phyloP scores from a whole-genome alignment of 1,284 basidiomycete species.

The Cutaneotrichosporon mucoides region DNA sequence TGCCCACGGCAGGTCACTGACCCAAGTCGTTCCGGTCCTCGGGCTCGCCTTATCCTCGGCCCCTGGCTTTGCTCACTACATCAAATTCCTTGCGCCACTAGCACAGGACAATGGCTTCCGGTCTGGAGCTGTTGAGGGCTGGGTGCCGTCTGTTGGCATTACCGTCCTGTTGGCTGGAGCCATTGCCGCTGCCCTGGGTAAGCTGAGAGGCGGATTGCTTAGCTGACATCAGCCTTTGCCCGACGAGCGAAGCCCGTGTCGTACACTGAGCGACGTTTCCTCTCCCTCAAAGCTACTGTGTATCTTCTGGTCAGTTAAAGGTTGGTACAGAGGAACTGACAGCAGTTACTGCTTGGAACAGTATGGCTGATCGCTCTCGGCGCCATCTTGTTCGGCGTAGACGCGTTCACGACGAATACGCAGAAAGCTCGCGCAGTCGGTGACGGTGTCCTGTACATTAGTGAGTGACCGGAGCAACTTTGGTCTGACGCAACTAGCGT shows the following conservation, averaged over 20 bases:
- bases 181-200: too few relatives aligned
- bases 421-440: constrained; percentile 56
- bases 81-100: constrained; percentile 61
- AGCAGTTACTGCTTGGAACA: constrained; percentile 52
- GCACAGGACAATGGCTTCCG: constrained; percentile 54
- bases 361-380: constrained; percentile 65
- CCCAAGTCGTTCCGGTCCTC: constrained; percentile 61
- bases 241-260: constrained; percentile 60
- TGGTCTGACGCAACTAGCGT: constrained; percentile 23
- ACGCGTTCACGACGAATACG: constrained; percentile 54
- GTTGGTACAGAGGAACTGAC: too few relatives aligned
- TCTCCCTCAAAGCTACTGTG: constrained; percentile 64
- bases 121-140: constrained; percentile 61
- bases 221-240: constrained; percentile 20
- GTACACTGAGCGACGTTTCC: constrained; percentile 58
- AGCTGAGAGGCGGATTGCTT: too few relatives aligned
- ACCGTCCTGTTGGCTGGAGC: constrained; percentile 52
- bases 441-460: constrained; percentile 67
- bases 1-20: constrained; percentile 19
- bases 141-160: constrained; percentile 62
- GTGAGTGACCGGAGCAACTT: constrained; percentile 48
- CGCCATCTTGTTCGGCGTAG: constrained; percentile 62
- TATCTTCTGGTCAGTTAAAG: constrained; percentile 55
- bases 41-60: constrained; percentile 63
- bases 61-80: constrained; percentile 63